Evolutionary conservation across 441 rosid species (phyloP), one percentile per base, ranked within the genome.

Genomic region (Erodium moschatum): DNA sequence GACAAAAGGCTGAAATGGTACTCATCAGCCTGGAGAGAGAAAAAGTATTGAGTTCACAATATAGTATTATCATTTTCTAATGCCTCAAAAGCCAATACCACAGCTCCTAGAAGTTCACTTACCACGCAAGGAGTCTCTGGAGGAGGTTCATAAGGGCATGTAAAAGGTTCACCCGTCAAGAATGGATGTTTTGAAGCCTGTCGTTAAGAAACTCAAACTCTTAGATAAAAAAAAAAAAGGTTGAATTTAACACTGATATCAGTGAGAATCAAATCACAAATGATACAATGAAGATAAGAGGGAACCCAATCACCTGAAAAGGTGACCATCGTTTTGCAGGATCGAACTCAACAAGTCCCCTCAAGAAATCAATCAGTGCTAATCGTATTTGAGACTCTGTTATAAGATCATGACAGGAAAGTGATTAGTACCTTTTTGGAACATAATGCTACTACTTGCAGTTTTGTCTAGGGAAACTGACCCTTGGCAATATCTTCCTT

Each of bases 271-370:
- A 67, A 8, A 35, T 33, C 60, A 38, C 3, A 33, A 21, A 63
- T 15, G 27, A 69, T 15, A 60, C 40, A 67, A 69, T 64, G 66
- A 66, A 48, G 67, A 44, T 60, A 72, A 33, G 9, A 44, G 56
- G 19, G 71, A 54, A 74, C 40, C 69, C 68, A 73, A 73, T 75
- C 79, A 89, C 98, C 98, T 96, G 99, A 78, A 84, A 86, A 74
- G 98, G 99, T 33, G 99, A 92, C 99, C 99, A 96, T 73, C 99
- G 88, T 84, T 92, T 92, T 60, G 85, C 93, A 67, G 99, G 99
- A 84, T 96, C 99, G 72, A 96, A 92, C 86, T 92, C 98, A 72
- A 96, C 90, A 73, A 96, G 93, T 78, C 99, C 99, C 80, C 89
- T 86, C 78, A 96, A 84, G 82, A 96, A 96, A 88, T 96, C 99